These are phyloP conservation scores for Crithidia sp. DNA, from an alignment of 208 protist genomes.

Conservation along the genomic window DNA sequence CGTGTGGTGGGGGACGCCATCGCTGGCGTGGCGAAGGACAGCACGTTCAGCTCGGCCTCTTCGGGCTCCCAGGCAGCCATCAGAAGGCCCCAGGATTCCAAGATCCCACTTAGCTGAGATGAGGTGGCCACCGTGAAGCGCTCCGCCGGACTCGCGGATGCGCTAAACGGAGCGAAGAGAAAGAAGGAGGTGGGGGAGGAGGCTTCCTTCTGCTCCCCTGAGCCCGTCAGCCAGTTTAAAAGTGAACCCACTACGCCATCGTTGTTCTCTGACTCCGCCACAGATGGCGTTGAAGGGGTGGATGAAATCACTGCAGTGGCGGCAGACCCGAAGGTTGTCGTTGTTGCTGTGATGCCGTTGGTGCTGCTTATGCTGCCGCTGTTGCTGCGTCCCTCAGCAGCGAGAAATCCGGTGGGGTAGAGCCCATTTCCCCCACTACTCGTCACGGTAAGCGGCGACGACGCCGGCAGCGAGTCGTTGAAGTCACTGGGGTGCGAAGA, in stretches of 20 bases:
- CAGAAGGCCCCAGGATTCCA: slow-evolving; percentile 21
- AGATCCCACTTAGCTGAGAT: slow-evolving; percentile 6
- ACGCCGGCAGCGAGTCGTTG: slow-evolving; percentile 8
- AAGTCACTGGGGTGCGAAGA: slow-evolving; percentile 47
- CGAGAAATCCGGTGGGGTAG: too few relatives aligned
- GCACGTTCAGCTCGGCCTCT: slow-evolving; percentile 17
- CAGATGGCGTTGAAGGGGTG: too few relatives aligned
- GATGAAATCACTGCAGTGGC: too few relatives aligned
- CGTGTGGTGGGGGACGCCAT: slow-evolving; percentile 9
- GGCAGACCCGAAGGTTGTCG: not conserved
- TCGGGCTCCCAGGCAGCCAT: slow-evolving; percentile 26
- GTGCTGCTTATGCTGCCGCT: not conserved
- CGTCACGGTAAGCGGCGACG: not conserved
- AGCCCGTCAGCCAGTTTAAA: too few relatives aligned
- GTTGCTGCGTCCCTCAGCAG: not conserved
- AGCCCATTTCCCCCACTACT: too few relatives aligned
- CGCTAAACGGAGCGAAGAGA: slow-evolving; percentile 6
- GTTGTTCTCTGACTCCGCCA: too few relatives aligned
- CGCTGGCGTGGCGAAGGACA: slow-evolving; percentile 13
- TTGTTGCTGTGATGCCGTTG: not conserved
- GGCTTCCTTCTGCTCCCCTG: too few relatives aligned
- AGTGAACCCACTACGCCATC: too few relatives aligned
- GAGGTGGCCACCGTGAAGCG: slow-evolving; percentile 18
- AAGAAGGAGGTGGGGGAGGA: slow-evolving; percentile 11
- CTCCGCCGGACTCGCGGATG: not conserved